Base-by-base conservation (phyloP, 2,329 filamentous ascomycete species). In the Stemphylium vesicarium region DNA sequence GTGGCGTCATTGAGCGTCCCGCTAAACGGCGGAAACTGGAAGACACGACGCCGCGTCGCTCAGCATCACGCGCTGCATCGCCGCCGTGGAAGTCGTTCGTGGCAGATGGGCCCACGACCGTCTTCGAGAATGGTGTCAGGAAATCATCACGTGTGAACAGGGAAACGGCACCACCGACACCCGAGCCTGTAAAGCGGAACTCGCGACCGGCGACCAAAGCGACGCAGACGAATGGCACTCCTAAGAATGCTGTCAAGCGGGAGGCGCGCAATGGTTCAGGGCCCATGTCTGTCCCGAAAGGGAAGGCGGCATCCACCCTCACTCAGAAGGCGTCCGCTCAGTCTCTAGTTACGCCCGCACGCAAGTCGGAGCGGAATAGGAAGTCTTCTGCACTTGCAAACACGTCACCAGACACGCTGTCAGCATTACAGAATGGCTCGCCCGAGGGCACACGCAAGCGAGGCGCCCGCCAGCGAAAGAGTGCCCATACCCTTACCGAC, bases 51-150 rank as follows among this genome's bases (percentile, higher is more conserved):
- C 66, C 67, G 42, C 65, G 68, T 44, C 73, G 71, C 47, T 72
- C 74, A 4, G 61, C 67, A 11, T 73, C 80, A 58, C 75, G 80
- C 77, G 78, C 80, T 48, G 82, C 84, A 56, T 98, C 94, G 60
- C 95, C 95, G 62, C 95, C 95, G 18, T 99, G 95, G 95, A 98
- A 95, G 80, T 91, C 87, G 69, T 84, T 90, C 59, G 84, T 84
- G 55, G 91, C 90, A 36, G 90, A 96, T 24, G 95, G 95, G 0
- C 95, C 95, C 18, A 95, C 94, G 3, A 89, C 90, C 0, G 93
- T 96, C 72, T 84, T 89, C 40, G 81, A 85, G 71, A 82, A 85
- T 70, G 86, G 86, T 35, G 81, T 81, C 62, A 79, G 86, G 56
- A 85, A 84, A 73, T 88, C 86, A 39, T 83, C 84, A 43, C 79